Evolutionary conservation across 805 yeast species (phyloP), one percentile per base, ranked within the genome.

Genomic region (Pichia paraexigua): DNA sequence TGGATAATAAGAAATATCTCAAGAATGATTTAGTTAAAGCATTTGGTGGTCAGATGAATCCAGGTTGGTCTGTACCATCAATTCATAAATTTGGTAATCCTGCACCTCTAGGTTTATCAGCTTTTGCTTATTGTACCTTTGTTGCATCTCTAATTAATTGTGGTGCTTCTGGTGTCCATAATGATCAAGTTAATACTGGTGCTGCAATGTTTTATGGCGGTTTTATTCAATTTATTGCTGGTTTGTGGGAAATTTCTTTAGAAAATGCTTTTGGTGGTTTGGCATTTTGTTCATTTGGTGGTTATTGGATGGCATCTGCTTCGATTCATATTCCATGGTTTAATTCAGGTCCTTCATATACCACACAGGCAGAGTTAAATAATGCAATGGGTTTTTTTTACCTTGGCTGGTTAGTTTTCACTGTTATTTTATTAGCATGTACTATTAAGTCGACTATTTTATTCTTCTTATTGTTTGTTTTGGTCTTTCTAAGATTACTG

Each of bases 31-130:
- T 85, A 53, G 68, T 71, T 42, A 66, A 68, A 27, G 91, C 91
- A 3, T 85, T 85, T 58, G 96, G 95, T 65, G 96, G 96, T 82
- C 74, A 83, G 32, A 71, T 85, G 65, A 82, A 82, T 57, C 87
- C 92, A 30, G 91, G 87, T 73, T 47, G 72, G 53, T 64, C 78
- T 27, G 13, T 37, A n/a, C 51, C 51, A 13, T 43, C 51, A 0
- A 28, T 44, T 15, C 51, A 48, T 44, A 49, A 49, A 41, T 72
- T 77, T 67, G 91, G 83, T 53, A 84, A 85, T 61, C 90, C 92
- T 25, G 86, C 85, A 44, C 90, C 91, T 27, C 69, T 85, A 56
- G 92, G 90, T 20, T 70, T 85, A 55, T 77, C 82, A 28, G 87
- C 84, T 21, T 84, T 84, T 68, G 87, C 88, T n/a, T 70, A 80